Base-by-base conservation (phyloP, 768 basidiomycete genomes). In the Phylloporus rhodoxanthus region DNA sequence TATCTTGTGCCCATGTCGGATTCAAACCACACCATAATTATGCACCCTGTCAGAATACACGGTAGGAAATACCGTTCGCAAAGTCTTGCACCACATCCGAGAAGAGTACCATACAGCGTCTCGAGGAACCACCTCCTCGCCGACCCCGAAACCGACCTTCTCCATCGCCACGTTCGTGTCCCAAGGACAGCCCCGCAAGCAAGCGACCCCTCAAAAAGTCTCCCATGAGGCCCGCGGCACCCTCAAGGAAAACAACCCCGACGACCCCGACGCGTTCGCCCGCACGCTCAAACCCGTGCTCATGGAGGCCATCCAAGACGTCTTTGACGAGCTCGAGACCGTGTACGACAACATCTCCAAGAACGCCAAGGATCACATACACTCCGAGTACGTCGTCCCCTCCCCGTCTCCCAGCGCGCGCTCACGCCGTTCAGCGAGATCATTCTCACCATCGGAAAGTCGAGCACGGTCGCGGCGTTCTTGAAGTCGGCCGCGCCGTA, bases 301-400 rank as follows among this genome's bases (percentile, higher is more conserved):
- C 47, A 91, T 97, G 78, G 92, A 96, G 67, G 96, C 93, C 7
- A 94, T 99, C 45, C 88, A 95, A 63, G 95, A 97, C 62, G 89
- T 97, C 15, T 76, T 96, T 39, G 92, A 96, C 57, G 96, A 99
- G 68, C 74, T 99, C 32, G 94, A 96, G 66, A 93, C 90, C 2
- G 94, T 95, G 1, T 91, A 97, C 58, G 90, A 96, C 57, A 93
- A 87, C 59, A 85, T 98, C 17, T 88, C 90, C 8, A 95, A 90
- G 72, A 90, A 88, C 58, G 91, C 94, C 2, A 87, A 82, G 68
- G 93, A 96, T 66, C 94, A 98, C 64, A 88, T 99, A 52, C 95
- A 98, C 67, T 91, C 93, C n/a, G 93, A 96, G 95, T 97, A 63
- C 65, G 90, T 72, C 23, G 6, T 44, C 25, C 43, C 7, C 47